Conservation (phyloP, 2,329 filamentous ascomycete species). For the Colletotrichum orchidophilum region DNA sequence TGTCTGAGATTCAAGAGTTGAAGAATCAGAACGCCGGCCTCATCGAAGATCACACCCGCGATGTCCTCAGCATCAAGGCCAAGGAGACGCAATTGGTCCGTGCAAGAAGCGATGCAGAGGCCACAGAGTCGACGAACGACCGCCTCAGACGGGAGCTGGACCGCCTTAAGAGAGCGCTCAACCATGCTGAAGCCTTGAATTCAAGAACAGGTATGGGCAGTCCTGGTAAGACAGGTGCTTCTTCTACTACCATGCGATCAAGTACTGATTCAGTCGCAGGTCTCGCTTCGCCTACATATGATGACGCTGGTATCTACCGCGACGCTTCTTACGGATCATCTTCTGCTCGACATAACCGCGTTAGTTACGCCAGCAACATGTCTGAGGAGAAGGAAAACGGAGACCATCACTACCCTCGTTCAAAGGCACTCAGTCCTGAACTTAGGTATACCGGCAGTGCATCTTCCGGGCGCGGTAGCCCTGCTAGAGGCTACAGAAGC, state of each 20-base stretch:
- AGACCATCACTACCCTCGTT: constrained; percentile 56
- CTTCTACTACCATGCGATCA: not conserved
- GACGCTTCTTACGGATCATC: constrained; percentile 50
- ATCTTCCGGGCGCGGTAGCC: constrained; percentile 68
- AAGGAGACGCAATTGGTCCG: constrained; percentile 98
- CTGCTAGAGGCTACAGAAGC: constrained; percentile 63
- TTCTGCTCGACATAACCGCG: constrained; percentile 56
- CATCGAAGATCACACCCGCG: constrained; percentile 96
- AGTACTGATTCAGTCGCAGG: constrained; percentile 38
- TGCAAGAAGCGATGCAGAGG: constrained; percentile 88
- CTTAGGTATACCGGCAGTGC: constrained; percentile 60
- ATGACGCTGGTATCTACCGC: constrained; percentile 69
- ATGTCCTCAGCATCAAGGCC: constrained; percentile 95
- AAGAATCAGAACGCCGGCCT: constrained; percentile 97
- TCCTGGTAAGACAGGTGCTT: constrained; percentile 36
- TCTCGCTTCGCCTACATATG: constrained; percentile 61
- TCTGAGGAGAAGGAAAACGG: constrained; percentile 84
- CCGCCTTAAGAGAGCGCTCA: constrained; percentile 87
- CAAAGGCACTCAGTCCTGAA: constrained; percentile 63
- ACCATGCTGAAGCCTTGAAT: constrained; percentile 65
- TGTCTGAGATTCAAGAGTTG: constrained; percentile 90
- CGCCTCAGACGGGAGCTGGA: constrained; percentile 89
- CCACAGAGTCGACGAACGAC: constrained; percentile 86
- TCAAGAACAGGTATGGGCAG: constrained; percentile 39
- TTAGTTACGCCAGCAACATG: constrained; percentile 71